Conservation (phyloP, 805 yeast species). For the Starmerella cellae region DNA sequence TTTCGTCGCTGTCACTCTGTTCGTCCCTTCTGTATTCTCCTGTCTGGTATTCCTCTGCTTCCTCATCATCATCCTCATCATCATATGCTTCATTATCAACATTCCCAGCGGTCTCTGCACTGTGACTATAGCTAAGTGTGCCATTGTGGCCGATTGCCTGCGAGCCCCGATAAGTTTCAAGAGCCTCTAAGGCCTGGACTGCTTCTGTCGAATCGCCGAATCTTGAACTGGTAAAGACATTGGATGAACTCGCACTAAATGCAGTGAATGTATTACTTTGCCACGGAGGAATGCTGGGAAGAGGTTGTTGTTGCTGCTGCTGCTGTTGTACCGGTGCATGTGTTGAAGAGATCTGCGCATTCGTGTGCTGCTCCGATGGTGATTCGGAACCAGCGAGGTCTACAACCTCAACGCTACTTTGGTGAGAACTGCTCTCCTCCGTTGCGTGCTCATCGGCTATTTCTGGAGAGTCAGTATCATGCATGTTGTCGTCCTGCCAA, state of each 20-base stretch:
- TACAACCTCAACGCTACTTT: neutral
- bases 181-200: slow-evolving; percentile 4
- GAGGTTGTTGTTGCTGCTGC: too few species aligned
- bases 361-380: neutral
- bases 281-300: too few species aligned
- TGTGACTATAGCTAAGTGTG: neutral
- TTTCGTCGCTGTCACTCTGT: neutral
- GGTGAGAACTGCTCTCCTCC: neutral
- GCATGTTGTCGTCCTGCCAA: slow-evolving; percentile 1
- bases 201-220: slow-evolving; percentile 2
- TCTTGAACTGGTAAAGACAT: too few species aligned
- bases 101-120: too few species aligned
- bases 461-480: neutral
- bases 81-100: too few species aligned
- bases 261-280: too few species aligned
- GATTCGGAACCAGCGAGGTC: neutral
- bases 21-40: too few species aligned
- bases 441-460: neutral
- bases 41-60: too few species aligned
- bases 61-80: neutral
- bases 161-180: slow-evolving; percentile 4
- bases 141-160: neutral
- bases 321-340: neutral
- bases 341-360: too few species aligned
- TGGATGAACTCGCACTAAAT: too few species aligned